These are phyloP conservation scores for Phytopythium kandeliae DNA, from an alignment of 352 stramenopile genomes.

Conservation along the genomic window DNA sequence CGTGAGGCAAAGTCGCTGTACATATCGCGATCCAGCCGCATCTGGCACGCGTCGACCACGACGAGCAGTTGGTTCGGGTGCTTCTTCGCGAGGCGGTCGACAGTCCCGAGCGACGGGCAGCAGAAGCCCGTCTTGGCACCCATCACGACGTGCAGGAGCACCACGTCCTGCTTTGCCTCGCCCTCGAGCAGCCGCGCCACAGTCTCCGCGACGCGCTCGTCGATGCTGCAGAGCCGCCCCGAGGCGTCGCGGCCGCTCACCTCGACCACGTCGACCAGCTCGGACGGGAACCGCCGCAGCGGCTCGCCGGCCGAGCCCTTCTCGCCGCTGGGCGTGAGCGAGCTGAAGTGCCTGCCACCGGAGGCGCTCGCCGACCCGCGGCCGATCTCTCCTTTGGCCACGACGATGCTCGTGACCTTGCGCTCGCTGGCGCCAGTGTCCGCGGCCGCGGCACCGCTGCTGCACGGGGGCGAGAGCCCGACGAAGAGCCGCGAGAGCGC, in stretches of 20 bases:
- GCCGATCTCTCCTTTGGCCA: conserved; percentile 79
- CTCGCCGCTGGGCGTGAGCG: conserved; percentile 70
- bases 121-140: conserved; percentile 84
- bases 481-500: conserved; percentile 62
- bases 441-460: conserved; percentile 18
- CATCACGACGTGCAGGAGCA: conserved; percentile 82
- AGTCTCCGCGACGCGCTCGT: conserved; percentile 32
- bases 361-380: conserved; percentile 72
- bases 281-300: conserved; percentile 50
- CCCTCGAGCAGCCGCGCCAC: conserved; percentile 40
- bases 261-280: conserved; percentile 62
- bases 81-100: conserved; percentile 39
- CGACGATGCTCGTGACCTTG: conserved; percentile 82
- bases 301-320: conserved; percentile 27
- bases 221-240: conserved; percentile 43
- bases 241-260: conserved; percentile 48
- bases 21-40: conserved; percentile 57
- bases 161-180: conserved; percentile 35
- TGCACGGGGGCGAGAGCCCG: conserved; percentile 17
- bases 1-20: conserved; percentile 59
- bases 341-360: conserved; percentile 75
- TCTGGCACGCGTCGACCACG: conserved; percentile 85
- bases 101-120: conserved; percentile 62
- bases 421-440: conserved; percentile 13
- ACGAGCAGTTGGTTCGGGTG: conserved; percentile 75